A percentile compares a stretch with the other conserved stretches of the same genome.
phyloP scores from a whole-genome alignment of 495 filamentous ascomycete genomes.

The Penicillium goetzii region DNA sequence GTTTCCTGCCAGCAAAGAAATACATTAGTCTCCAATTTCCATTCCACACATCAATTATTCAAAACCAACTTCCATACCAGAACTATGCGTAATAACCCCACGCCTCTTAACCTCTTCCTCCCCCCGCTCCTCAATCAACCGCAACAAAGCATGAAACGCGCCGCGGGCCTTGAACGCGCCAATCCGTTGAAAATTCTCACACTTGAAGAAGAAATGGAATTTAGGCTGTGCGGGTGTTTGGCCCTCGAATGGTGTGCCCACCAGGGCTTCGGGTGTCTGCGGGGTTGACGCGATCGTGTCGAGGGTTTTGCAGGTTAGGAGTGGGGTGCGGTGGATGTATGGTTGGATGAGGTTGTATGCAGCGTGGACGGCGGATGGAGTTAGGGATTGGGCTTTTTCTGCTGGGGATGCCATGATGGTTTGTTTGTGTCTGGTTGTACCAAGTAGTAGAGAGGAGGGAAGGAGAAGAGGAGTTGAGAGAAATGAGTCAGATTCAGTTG shows the following conservation, averaged over 20 bases:
- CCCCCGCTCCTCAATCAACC: conserved; percentile 67
- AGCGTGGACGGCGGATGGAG: conserved; percentile 64
- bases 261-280: conserved; percentile 54
- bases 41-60: neutral
- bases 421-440: neutral
- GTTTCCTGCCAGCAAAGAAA: conserved; percentile 59
- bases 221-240: conserved; percentile 62
- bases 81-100: conserved; percentile 91
- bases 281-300: conserved; percentile 74
- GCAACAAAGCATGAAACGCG: conserved; percentile 82
- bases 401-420: conserved; percentile 30
- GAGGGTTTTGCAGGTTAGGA: conserved; percentile 77
- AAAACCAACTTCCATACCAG: conserved; percentile 54
- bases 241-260: conserved; percentile 61
- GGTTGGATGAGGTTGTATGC: conserved; percentile 74
- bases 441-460: neutral
- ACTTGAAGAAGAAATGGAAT: conserved; percentile 89
- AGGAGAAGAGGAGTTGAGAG: neutral
- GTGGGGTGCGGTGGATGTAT: conserved; percentile 81
- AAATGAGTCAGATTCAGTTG: neutral
- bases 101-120: conserved; percentile 56
- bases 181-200: conserved; percentile 88
- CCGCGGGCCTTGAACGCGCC: conserved; percentile 94
- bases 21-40: neutral
- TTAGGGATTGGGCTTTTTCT: conserved; percentile 61